Evolutionary conservation across 495 filamentous ascomycete species (phyloP), one percentile per base, ranked within the genome.

Genomic region (Rhypophila decipiens): DNA sequence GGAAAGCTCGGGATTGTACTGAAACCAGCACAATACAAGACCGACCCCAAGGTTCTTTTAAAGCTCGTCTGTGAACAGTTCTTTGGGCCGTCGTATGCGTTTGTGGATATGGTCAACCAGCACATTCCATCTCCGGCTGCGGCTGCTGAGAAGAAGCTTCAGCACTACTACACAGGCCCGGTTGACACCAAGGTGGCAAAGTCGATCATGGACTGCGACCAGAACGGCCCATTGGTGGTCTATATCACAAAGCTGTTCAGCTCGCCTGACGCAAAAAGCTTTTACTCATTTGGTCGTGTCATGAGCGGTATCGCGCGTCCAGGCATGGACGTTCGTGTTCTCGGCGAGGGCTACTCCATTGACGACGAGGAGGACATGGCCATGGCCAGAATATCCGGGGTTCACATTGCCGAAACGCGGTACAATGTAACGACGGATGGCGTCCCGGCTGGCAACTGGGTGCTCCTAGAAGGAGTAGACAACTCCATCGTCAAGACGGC

Each of bases 311-410:
- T 88, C 29, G 94, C 86, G 19, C 78, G 80, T 15, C 85, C 91
- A 11, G 86, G 84, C 18, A 75, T 85, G 50, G 82, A 89, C 52
- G 86, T 97, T 13, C 84, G 93, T 11, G 93, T 98, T 21, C 79
- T 98, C 2, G 93, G 93, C 21, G 93, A 98, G 62, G 87, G 87
- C 18, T 98, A 97, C 67, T 94, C 91, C 1, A 79, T 95, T 15
- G 93, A 98, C 58, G 93, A 98, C 56, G 94, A 97, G 61, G 93
- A 98, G 69, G 93, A 98, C 59, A 97, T 97, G 91, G 86, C 83
- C 7, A 69, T 79, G 50, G 88, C 89, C n/a, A 95, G 86, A 5
- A 87, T 98, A 44, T 79, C 80, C 10, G 83, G 90, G 44, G 90
- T 90, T 24, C 94, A 86, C 80, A 88, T 98, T 47, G 86, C 86